Evolutionary conservation across 495 filamentous ascomycete genomes (phyloP), one percentile per base, ranked within the genome.

Genomic region (Xanthoparmelia taractica): DNA sequence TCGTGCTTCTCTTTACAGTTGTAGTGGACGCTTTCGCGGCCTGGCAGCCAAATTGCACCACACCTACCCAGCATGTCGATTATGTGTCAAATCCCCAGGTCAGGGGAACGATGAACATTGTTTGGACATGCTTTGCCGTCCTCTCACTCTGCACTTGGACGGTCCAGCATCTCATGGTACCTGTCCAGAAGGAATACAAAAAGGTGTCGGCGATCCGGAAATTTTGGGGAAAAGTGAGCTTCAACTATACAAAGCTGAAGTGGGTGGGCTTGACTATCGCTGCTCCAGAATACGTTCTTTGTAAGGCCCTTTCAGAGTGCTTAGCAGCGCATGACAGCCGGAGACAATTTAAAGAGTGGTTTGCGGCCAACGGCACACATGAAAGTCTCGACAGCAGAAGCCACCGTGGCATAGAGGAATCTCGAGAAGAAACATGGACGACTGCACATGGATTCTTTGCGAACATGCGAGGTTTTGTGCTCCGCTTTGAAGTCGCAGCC

Each of bases 121-220:
- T 64, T n/a, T 64, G 62, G 62, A 59, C 31, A 13, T 64, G 62
- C n/a, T 52, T 64, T 20, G 37, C 55, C 15, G 62, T 64, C 17
- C 48, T 64, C 29, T 43, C 58, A 25, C 20, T 64, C 0, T 64
- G 62, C 29, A 64, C 62, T 12, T 64, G 62, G 62, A 58, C 62
- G 2, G 34, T 64, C 55, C 62, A 64, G 55, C 62, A 64, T 59
- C 52, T 64, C 1, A 41, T 38, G 33, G 55, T 64, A 15, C 62
- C 62, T 8, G 23, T 40, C 4, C 52, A 58, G 8, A 43, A 17
- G 7, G 62, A 64, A n/a, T 18, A 37, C 29, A 3, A 47, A 58
- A 50, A 37, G 56, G 38, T 33, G 13, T 52, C 55, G 4, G 45
- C 48, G 29, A 33, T 33, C 55, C 33, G 38, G 8, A 41, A 57